Evolutionary conservation across 768 basidiomycete species (phyloP).

Genomic region (Lentinula detonsa): DNA sequence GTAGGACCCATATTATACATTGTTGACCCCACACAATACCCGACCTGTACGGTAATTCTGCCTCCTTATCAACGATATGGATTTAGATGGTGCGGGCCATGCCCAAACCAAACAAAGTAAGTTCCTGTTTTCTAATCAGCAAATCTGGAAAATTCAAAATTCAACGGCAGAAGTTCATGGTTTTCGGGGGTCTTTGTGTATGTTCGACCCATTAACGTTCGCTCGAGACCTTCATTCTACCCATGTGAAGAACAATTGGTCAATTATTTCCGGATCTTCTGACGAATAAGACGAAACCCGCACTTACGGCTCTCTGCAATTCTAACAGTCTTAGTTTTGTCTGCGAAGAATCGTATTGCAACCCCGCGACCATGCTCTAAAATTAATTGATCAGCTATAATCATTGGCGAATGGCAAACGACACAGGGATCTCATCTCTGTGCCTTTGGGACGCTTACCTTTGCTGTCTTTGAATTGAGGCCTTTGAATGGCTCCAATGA

Average conservation of each 20-base stretch:
- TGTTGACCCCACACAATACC: not conserved
- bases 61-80: not conserved
- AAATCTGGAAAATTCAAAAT: not conserved
- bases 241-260: not conserved
- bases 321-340: slow-evolving; percentile 61
- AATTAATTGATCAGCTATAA: not conserved
- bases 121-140: not conserved
- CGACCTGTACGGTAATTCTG: not conserved
- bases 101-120: not conserved
- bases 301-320: slow-evolving; percentile 59
- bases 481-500: slow-evolving; percentile 61
- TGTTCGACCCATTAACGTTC: slow-evolving; percentile 1
- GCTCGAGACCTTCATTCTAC: slow-evolving; percentile 26
- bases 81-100: not conserved
- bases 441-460: slow-evolving; percentile 32
- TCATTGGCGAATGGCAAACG: not conserved
- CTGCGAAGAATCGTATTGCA: slow-evolving; percentile 59
- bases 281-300: not conserved
- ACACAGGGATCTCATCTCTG: not conserved
- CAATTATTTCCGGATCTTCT: not conserved
- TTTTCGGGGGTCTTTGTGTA: not conserved
- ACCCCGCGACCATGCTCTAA: slow-evolving; percentile 69
- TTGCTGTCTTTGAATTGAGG: slow-evolving; percentile 72
- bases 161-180: not conserved
- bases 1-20: not conserved